A percentile compares a stretch with the other conserved stretches of the same genome.
These are phyloP conservation scores for Aethionema arabicum DNA, from an alignment of 345 rosid genomes.

Conservation along the genomic window DNA sequence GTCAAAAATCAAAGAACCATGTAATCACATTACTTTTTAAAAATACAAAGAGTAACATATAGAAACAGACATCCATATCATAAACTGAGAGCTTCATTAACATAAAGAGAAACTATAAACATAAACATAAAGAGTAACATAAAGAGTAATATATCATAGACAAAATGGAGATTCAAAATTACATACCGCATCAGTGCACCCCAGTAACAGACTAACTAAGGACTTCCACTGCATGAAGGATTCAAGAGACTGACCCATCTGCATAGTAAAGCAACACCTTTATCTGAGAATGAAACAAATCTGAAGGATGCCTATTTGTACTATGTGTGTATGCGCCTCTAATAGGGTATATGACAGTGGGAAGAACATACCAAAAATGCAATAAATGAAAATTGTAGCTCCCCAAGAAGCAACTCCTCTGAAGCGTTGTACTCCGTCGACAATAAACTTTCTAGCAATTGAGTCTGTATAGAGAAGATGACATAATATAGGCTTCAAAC, in stretches of 20 bases:
- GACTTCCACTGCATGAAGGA: constrained; percentile 94
- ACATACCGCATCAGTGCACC: constrained; percentile 89
- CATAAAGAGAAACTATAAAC: too few relatives aligned
- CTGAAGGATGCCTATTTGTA: neutral
- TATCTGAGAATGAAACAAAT: constrained; percentile 18
- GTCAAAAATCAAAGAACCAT: constrained; percentile 24
- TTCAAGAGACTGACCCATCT: constrained; percentile 98
- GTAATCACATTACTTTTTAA: neutral
- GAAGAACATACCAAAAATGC: constrained; percentile 72
- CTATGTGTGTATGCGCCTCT: neutral
- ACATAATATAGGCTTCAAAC: constrained; percentile 5
- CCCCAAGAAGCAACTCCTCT: constrained; percentile 86
- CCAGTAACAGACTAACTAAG: constrained; percentile 76
- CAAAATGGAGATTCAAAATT: constrained; percentile 10
- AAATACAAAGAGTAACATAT: neutral
- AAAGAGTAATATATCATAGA: too few relatives aligned
- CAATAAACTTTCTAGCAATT: constrained; percentile 60
- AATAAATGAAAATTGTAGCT: constrained; percentile 81
- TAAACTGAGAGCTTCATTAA: too few relatives aligned
- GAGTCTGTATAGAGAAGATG: constrained; percentile 46
- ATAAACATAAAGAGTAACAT: too few relatives aligned
- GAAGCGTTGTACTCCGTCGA: constrained; percentile 60
- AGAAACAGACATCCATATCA: neutral
- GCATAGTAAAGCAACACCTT: constrained; percentile 36
- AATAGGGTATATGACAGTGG: neutral